These are phyloP conservation scores for Colletotrichum sp. DNA, from an alignment of 2,329 filamentous ascomycete genomes.

Conservation along the genomic window DNA sequence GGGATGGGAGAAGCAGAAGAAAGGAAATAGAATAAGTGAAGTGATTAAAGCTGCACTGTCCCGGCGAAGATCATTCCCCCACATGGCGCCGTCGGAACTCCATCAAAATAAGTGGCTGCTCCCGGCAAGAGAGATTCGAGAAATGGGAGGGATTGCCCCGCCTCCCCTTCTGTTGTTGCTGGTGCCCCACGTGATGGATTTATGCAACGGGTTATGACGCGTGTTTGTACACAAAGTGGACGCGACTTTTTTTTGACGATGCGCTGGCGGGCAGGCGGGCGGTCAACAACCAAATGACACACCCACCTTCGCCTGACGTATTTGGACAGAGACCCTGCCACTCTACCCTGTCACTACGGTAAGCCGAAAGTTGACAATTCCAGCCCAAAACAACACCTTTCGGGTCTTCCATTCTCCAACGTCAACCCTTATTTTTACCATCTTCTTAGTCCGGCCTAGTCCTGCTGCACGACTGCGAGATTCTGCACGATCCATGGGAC, in stretches of 20 bases:
- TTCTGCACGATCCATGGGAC: not conserved
- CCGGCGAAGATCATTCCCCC: not conserved
- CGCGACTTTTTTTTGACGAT: constrained; percentile 11
- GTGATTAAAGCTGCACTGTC: not conserved
- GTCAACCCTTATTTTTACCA: not conserved
- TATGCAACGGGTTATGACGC: constrained; percentile 17
- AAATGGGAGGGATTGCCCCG: not conserved
- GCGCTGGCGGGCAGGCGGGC: not conserved
- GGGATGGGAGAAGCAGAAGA: not conserved
- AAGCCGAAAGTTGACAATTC: constrained; percentile 4
- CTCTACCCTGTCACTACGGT: constrained; percentile 6
- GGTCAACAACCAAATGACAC: not conserved
- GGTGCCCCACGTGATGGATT: constrained; percentile 9
- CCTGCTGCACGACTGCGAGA: not conserved
- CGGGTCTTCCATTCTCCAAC: not conserved
- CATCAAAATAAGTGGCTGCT: not conserved
- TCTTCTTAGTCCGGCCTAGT: not conserved
- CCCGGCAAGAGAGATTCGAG: not conserved
- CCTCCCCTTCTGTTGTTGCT: constrained; percentile 1
- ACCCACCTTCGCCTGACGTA: constrained; percentile 1
- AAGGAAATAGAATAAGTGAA: not conserved
- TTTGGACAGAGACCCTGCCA: constrained; percentile 8
- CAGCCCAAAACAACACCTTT: not conserved
- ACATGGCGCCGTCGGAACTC: not conserved
- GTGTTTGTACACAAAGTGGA: constrained; percentile 9